Evolutionary conservation across 495 filamentous ascomycete genomes (phyloP), one percentile per base, ranked within the genome.

Genomic region (Extremus antarcticus): DNA sequence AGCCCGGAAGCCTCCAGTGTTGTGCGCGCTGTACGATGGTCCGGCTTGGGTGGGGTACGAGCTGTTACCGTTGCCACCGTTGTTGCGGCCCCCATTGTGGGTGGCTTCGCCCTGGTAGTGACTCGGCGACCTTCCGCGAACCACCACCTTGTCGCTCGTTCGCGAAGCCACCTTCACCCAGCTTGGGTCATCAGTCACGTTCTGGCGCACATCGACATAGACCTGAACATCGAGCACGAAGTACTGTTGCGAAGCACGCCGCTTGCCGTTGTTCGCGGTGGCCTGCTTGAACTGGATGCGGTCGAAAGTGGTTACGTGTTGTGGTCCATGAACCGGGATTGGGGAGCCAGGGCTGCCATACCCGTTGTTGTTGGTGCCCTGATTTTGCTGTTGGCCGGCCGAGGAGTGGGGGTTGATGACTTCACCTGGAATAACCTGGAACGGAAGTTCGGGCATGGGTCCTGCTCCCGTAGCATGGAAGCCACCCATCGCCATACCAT

Each of bases 211-310:
- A 58, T 95, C 86, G 22, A 85, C 91, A 61, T 82, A 88, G 2
- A 97, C 79, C 65, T 96, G 90, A 1, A 95, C 85, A 25, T 95
- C 79, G 25, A 97, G 75, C 59, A 94, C 90, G 66, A 94, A 97
- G 66, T 88, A 95, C 62, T 95, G 91, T 66, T 96, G 91, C 11
- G 87, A 86, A 0, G 91, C 89, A 43, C 91, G 75, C 51, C 91
- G 75, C 65, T 95, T 95, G 21, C 91, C 91, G 57, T 97, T 97
- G 72, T 97, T 97, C 2, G 90, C 89, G 0, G 91, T 97, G 1
- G 91, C 92, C 50, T 86, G 87, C 66, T 95, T 94, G 75, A 97
- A 97, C 63, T 97, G 91, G 43, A 96, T 95, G 1, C 91, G 82
- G 61, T 96, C 90, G 65, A 96, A 97, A 0, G 85, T 86, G 50